These are phyloP conservation scores for Fraxinus xanthoxyloides DNA, from an alignment of 305 asterid genomes.

Conservation along the genomic window DNA sequence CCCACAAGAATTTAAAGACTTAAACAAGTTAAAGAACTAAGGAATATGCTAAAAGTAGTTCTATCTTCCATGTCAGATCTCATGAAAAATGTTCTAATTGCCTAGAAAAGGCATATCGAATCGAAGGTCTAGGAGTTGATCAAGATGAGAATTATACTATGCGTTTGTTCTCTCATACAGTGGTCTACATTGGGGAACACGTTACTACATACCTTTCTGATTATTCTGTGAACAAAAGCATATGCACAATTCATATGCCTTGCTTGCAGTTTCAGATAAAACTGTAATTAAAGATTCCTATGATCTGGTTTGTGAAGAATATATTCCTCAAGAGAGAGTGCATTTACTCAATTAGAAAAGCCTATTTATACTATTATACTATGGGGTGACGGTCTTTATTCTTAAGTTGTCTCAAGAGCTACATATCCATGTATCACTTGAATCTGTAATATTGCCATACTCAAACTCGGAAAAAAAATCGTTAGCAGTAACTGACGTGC, in stretches of 20 bases:
- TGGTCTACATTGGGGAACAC: conserved; percentile 6
- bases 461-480: not conserved
- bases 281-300: conserved; percentile 13
- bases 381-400: not conserved
- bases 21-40: not conserved
- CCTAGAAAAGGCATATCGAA: not conserved
- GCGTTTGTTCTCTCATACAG: conserved; percentile 18
- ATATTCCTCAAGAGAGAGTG: conserved; percentile 22
- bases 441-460: not conserved
- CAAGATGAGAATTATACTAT: conserved; percentile 1
- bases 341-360: not conserved
- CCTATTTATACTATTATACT: not conserved
- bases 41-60: conserved; percentile 11
- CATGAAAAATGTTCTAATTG: not conserved
- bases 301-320: conserved; percentile 15
- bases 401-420: not conserved
- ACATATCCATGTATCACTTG: not conserved
- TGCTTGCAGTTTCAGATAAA: not conserved
- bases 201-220: not conserved
- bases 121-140: conserved; percentile 5
- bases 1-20: not conserved
- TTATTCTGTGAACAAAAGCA: conserved; percentile 21
- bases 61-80: not conserved
- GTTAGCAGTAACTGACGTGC: not conserved
- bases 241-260: not conserved